These are phyloP conservation scores for Galeopsis tetrahit DNA, from an alignment of 257 asterid genomes.

Conservation along the genomic window DNA sequence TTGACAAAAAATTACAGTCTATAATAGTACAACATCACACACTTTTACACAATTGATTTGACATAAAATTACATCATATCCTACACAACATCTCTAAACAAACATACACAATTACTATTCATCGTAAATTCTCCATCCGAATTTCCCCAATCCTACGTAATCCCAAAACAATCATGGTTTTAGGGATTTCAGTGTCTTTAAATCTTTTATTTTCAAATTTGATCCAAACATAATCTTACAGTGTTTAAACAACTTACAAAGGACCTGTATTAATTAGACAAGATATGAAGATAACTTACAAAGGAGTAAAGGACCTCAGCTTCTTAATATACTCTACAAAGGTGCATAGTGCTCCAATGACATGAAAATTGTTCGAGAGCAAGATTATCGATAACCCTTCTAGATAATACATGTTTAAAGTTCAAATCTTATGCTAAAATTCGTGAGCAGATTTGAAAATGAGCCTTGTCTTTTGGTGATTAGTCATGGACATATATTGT, in stretches of 20 bases:
- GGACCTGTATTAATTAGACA: not conserved
- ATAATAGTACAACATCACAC: no score
- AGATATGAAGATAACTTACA: not conserved
- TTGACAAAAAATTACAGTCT: no score
- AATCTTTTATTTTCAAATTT: no score
- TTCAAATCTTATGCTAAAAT: not conserved
- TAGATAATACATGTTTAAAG: not conserved
- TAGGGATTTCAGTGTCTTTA: not conserved
- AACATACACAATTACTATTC: no score
- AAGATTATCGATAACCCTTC: not conserved
- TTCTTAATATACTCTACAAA: not conserved
- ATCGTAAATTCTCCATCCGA: no score
- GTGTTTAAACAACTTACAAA: no score
- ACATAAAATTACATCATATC: no score
- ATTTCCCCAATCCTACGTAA: no score
- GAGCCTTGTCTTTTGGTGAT: slow-evolving; percentile 3
- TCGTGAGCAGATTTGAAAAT: not conserved
- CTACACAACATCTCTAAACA: no score
- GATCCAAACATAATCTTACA: no score
- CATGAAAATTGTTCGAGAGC: not conserved
- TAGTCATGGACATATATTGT: not conserved
- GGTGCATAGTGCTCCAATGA: not conserved
- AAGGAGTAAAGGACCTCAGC: not conserved
- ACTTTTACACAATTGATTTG: no score
- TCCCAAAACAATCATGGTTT: no score